phyloP scores from a whole-genome alignment of 2,329 filamentous ascomycete species.

The Colletotrichum sp. region DNA sequence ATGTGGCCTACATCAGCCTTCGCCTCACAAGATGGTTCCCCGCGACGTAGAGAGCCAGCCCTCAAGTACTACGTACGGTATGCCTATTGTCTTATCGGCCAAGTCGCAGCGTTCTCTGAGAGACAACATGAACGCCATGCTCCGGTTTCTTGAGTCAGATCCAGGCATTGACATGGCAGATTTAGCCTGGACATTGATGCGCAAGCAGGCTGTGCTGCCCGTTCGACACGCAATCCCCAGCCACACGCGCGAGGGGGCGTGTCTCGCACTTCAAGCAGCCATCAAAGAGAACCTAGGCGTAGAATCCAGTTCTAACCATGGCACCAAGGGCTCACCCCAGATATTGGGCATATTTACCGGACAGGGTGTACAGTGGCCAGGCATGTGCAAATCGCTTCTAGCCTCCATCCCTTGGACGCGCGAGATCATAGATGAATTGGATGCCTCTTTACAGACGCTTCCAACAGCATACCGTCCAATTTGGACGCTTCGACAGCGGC shows the following conservation, averaged over 20 bases:
- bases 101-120: not conserved
- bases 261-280: not conserved
- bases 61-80: not conserved
- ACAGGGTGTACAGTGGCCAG: slow-evolving; percentile 35
- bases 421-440: slow-evolving; percentile 22
- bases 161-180: not conserved
- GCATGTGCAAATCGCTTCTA: slow-evolving; percentile 20
- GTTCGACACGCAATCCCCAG: not conserved
- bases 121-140: not conserved
- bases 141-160: not conserved
- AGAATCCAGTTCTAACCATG: not conserved
- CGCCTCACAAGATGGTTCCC: not conserved
- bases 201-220: not conserved
- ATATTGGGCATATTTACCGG: slow-evolving; percentile 33
- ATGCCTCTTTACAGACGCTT: slow-evolving; percentile 20
- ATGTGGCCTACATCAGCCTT: not conserved
- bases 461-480: slow-evolving; percentile 24
- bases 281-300: not conserved
- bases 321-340: not conserved
- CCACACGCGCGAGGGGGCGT: not conserved
- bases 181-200: not conserved
- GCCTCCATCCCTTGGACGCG: not conserved
- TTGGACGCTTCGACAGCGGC: slow-evolving; percentile 30
- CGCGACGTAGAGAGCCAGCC: not conserved
- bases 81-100: not conserved